A percentile compares a stretch with the other conserved stretches of the same genome.
Conservation (phyloP, 306 rosid species). For the Prinsepia uniflora region DNA sequence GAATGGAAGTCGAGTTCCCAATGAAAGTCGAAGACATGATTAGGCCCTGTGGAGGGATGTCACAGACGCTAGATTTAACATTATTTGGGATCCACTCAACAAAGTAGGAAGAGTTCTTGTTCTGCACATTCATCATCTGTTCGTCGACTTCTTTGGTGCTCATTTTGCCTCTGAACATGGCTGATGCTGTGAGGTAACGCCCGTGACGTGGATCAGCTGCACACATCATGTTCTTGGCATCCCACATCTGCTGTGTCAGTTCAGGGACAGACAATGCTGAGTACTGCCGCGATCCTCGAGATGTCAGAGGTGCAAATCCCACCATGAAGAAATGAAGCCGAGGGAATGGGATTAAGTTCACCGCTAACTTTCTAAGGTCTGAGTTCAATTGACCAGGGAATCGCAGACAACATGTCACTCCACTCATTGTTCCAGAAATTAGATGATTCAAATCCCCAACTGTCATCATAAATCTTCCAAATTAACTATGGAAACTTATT, state of each 20-base stretch:
- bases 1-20: slow-evolving; percentile 76
- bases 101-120: slow-evolving; percentile 65
- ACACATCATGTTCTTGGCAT: slow-evolving; percentile 74
- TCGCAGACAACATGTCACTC: slow-evolving; percentile 77
- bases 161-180: slow-evolving; percentile 70
- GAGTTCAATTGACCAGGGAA: slow-evolving; percentile 82
- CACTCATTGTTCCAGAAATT: slow-evolving; percentile 81
- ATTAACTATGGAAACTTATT: too few species aligned
- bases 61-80: slow-evolving; percentile 77
- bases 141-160: slow-evolving; percentile 65
- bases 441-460: slow-evolving; percentile 84
- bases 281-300: slow-evolving; percentile 61
- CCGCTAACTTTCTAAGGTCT: slow-evolving; percentile 68
- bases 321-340: slow-evolving; percentile 80
- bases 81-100: slow-evolving; percentile 84
- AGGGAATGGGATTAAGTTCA: slow-evolving; percentile 76
- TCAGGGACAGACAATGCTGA: slow-evolving; percentile 57
- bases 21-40: slow-evolving; percentile 64
- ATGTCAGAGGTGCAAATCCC: slow-evolving; percentile 71
- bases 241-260: slow-evolving; percentile 81
- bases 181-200: slow-evolving; percentile 74
- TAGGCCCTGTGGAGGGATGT: slow-evolving; percentile 61
- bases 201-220: slow-evolving; percentile 70
- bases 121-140: slow-evolving; percentile 62
- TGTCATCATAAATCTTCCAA: slow-evolving; percentile 8